These are phyloP conservation scores for Neoboletus brunneissimus DNA, from an alignment of 768 basidiomycete genomes.

Conservation along the genomic window DNA sequence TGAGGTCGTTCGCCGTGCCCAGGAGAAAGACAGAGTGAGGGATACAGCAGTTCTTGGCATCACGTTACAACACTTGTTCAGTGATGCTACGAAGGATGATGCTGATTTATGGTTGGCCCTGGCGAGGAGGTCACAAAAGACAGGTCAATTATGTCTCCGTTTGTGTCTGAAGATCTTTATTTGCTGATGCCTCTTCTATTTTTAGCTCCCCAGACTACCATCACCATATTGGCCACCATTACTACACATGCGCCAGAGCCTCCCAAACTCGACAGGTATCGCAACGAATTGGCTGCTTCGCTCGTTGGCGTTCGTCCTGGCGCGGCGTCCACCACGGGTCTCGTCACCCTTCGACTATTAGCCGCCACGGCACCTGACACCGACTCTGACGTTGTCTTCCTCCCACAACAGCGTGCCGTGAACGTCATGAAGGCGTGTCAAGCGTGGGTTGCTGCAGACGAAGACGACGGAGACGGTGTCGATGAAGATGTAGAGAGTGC, in stretches of 20 bases:
- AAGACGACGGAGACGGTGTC: constrained; percentile 55
- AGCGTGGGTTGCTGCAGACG: constrained; percentile 68
- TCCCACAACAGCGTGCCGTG: constrained; percentile 81
- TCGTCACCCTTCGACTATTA: constrained; percentile 66
- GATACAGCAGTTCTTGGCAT: constrained; percentile 59
- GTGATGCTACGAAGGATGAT: constrained; percentile 59
- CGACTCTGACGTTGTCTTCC: constrained; percentile 78
- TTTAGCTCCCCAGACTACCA: constrained; percentile 66
- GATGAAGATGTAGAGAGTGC: constrained; percentile 77
- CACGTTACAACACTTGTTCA: constrained; percentile 58
- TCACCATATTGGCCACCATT: constrained; percentile 64
- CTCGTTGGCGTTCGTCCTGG: constrained; percentile 62
- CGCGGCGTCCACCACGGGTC: constrained; percentile 66
- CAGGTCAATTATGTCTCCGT: constrained; percentile 42
- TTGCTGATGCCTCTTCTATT: neutral
- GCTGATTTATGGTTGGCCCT: constrained; percentile 75
- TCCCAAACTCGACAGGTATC: constrained; percentile 69
- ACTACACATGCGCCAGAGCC: constrained; percentile 64
- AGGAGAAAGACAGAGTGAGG: constrained; percentile 44
- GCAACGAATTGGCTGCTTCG: constrained; percentile 88
- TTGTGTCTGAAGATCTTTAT: neutral
- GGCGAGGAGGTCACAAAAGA: constrained; percentile 61
- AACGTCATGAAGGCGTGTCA: constrained; percentile 85
- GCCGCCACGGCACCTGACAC: constrained; percentile 70
- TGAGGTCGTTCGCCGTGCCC: constrained; percentile 33